A percentile compares a stretch with the other conserved stretches of the same genome.
These are phyloP conservation scores for Neurospora sublineolata DNA, from an alignment of 495 filamentous ascomycete genomes.

Conservation along the genomic window DNA sequence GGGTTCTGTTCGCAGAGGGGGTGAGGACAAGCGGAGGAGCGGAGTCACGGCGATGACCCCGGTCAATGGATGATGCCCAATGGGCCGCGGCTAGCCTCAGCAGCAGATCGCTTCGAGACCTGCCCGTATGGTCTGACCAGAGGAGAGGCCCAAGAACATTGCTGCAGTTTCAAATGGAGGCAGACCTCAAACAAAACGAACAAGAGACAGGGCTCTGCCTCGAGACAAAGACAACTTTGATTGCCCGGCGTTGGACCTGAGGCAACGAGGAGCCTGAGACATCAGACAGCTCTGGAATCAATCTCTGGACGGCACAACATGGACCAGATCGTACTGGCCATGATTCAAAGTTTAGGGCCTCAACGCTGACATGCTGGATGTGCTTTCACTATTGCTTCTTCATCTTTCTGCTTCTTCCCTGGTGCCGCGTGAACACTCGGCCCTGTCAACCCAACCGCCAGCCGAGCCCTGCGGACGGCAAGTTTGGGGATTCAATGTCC, in stretches of 20 bases:
- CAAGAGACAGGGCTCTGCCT: not conserved
- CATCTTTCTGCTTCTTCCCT: not conserved
- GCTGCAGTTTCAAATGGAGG: not conserved
- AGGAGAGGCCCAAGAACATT: not conserved
- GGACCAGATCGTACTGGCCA: not conserved
- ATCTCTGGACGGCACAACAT: not conserved
- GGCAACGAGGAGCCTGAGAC: not conserved
- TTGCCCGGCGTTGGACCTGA: not conserved
- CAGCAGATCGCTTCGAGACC: not conserved
- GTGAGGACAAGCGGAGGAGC: not conserved
- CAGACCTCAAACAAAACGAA: not conserved
- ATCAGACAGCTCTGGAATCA: not conserved
- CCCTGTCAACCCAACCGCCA: not conserved
- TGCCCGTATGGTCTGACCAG: not conserved
- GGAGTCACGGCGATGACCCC: not conserved
- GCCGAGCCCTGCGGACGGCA: not conserved
- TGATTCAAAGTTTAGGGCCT: not conserved
- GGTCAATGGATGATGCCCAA: not conserved
- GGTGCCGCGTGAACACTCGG: not conserved
- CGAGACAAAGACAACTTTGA: not conserved
- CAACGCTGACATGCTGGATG: not conserved
- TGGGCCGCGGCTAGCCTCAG: not conserved
- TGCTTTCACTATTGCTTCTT: not conserved
- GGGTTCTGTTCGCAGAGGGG: not conserved
- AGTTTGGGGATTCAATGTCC: not conserved